Evolutionary conservation across 2,329 filamentous ascomycete species (phyloP).

Genomic region (Colletotrichum paranaense): DNA sequence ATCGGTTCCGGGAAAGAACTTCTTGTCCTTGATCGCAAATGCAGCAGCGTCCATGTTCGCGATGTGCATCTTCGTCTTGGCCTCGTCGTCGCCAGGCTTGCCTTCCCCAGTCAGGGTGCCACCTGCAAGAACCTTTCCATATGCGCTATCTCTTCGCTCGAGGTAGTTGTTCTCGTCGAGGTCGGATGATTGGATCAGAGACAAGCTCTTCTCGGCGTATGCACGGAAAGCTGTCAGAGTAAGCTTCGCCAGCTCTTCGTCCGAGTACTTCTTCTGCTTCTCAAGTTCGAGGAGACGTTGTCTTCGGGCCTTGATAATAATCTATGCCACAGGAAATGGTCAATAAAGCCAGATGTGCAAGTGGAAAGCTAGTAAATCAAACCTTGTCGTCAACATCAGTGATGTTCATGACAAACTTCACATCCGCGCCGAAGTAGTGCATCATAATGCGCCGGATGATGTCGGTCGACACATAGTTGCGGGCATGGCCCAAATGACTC

Average conservation of each 20-base stretch:
- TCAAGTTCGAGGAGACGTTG: constrained; percentile 84
- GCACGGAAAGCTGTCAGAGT: constrained; percentile 64
- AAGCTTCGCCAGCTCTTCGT: constrained; percentile 58
- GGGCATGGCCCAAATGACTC: constrained; percentile 83
- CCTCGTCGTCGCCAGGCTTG: constrained; percentile 79
- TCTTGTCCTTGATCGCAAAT: constrained; percentile 57
- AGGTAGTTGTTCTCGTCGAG: constrained; percentile 64
- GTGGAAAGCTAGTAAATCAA: constrained; percentile 4
- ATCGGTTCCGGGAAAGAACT: constrained; percentile 66
- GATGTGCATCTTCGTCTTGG: constrained; percentile 92
- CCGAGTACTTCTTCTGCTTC: constrained; percentile 73
- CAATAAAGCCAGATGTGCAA: background rate
- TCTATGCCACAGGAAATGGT: constrained; percentile 47
- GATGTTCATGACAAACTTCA: constrained; percentile 93
- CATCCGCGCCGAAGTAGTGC: constrained; percentile 85
- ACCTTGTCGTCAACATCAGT: constrained; percentile 86
- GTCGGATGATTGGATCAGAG: constrained; percentile 57
- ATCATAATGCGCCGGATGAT: constrained; percentile 85
- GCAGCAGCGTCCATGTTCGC: constrained; percentile 68
- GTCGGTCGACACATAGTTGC: constrained; percentile 92
- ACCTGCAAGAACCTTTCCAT: constrained; percentile 65
- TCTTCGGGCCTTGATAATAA: constrained; percentile 75
- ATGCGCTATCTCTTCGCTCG: constrained; percentile 61
- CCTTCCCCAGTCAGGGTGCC: constrained; percentile 67
- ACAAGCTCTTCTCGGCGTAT: constrained; percentile 67